A percentile compares a stretch with the other conserved stretches of the same genome.
Evolutionary conservation across 2,329 filamentous ascomycete genomes (phyloP).

Genomic region (Trichoderma simmonsii): DNA sequence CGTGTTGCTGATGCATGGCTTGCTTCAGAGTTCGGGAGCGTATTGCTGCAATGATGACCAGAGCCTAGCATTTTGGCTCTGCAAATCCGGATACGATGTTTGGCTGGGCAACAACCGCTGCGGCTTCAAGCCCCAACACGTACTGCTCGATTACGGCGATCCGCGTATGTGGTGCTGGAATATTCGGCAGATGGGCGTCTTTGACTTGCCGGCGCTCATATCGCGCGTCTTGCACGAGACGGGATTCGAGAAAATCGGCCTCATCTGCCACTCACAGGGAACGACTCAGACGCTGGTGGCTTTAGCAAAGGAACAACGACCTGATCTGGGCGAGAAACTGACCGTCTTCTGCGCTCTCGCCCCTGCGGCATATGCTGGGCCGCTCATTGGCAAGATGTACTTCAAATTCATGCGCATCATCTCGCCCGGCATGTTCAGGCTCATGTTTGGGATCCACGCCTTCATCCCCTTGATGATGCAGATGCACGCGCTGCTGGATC

Average conservation of each 20-base stretch:
- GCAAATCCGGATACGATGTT: slow-evolving; percentile 89
- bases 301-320: slow-evolving; percentile 83
- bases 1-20: slow-evolving; percentile 80
- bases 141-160: slow-evolving; percentile 65
- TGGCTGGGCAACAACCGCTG: slow-evolving; percentile 95
- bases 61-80: slow-evolving; percentile 86
- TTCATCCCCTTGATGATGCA: slow-evolving; percentile 94
- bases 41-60: slow-evolving; percentile 90
- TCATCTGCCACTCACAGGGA: slow-evolving; percentile 87
- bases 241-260: slow-evolving; percentile 74
- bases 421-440: slow-evolving; percentile 69
- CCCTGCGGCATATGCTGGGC: slow-evolving; percentile 85
- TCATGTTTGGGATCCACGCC: slow-evolving; percentile 86
- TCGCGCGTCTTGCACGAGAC: slow-evolving; percentile 79
- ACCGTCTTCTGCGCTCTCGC: slow-evolving; percentile 89
- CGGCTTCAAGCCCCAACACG: slow-evolving; percentile 76
- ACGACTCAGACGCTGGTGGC: slow-evolving; percentile 87
- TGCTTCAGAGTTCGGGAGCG: slow-evolving; percentile 82
- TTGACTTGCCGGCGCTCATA: slow-evolving; percentile 79
- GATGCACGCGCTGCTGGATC: slow-evolving; percentile 66
- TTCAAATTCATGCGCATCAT: slow-evolving; percentile 89
- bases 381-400: slow-evolving; percentile 79
- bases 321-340: slow-evolving; percentile 76
- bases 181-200: slow-evolving; percentile 86
- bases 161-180: slow-evolving; percentile 98